Percentiles rank a stretch among this genome's conserved stretches.
Conservation (phyloP, 176 grass and related monocot genomes). For the Neostapfia colusana region DNA sequence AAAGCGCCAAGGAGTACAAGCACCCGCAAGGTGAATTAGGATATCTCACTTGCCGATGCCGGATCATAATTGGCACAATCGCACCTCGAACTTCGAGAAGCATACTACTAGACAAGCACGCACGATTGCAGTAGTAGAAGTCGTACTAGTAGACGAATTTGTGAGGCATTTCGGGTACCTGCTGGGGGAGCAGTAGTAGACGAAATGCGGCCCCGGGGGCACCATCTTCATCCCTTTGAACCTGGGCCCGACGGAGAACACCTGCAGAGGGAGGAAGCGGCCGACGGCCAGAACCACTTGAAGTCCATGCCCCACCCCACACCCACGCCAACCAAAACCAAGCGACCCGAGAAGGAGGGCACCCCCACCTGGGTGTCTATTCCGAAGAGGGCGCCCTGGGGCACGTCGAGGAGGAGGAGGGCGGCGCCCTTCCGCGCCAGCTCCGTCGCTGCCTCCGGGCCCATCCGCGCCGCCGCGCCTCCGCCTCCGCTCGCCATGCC, state of each 20-base stretch:
- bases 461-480: slow-evolving; percentile 47
- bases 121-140: not conserved
- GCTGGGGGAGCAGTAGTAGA: slow-evolving; percentile 75
- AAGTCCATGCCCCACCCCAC: not conserved
- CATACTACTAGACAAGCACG: not conserved
- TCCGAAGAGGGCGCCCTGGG: slow-evolving; percentile 67
- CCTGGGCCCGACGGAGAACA: slow-evolving; percentile 71
- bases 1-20: not conserved
- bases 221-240: slow-evolving; percentile 96
- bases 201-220: slow-evolving; percentile 71
- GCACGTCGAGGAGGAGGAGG: slow-evolving; percentile 81
- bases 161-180: slow-evolving; percentile 39
- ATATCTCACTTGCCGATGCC: not conserved
- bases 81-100: not conserved
- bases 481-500: slow-evolving; percentile 27
- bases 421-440: slow-evolving; percentile 72
- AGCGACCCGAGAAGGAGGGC: not conserved
- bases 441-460: slow-evolving; percentile 57
- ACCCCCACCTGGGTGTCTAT: slow-evolving; percentile 73
- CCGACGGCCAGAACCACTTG: not conserved
- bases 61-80: not conserved
- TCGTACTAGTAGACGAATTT: not conserved
- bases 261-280: slow-evolving; percentile 46
- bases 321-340: not conserved
- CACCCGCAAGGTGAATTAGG: not conserved